Evolutionary conservation across 768 basidiomycete species (phyloP), one percentile per base, ranked within the genome.

Genomic region (Coprinopsis marcescibilis): DNA sequence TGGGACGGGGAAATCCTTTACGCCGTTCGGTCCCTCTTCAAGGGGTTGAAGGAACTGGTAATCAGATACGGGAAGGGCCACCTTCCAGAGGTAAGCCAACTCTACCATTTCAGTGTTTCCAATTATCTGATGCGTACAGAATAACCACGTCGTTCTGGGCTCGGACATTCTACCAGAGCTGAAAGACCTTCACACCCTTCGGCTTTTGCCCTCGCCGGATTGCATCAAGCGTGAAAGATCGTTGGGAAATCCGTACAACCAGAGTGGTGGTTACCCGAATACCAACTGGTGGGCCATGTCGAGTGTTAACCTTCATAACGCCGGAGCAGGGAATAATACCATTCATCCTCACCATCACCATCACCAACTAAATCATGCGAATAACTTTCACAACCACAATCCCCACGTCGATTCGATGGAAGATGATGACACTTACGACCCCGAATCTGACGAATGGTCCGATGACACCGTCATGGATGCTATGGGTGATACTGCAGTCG

Each of bases 1-100:
- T 66, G 62, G 60, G 65, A 66, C 26, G 53, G 60, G 1, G 65
- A 66, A 48, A 46, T 65, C 5, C 49, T 65, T 8, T 66, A 60
- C 32, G 65, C 65, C 0, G 52, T 61, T 10, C 56, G 57, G 13
- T 38, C 55, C 2, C 44, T 66, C 1, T 66, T 65, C 38, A 45
- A 46, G 12, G n/a, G 35, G 27, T 21, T 57, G 7, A 26, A 42
- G 15, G 51, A 51, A n/a, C 40, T 66, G 24, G 50, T 57, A 3
- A 48, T 66, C 4, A 45, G 57, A 11, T 63, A 57, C 42, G 60
- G 60, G 0, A 54, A 46, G 21, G 61, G 60, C 0, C 34, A 26
- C 3, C 46, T 64, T 2, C 49, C 55, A 15, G 55, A 54, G 40
- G 65, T 66, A 46, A 19, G 58, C 54, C 3, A 14, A 14, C n/a